A percentile compares a stretch with the other conserved stretches of the same genome.
These are phyloP conservation scores for Nakazawaea siamensis DNA, from an alignment of 805 yeast species.

Conservation along the genomic window DNA sequence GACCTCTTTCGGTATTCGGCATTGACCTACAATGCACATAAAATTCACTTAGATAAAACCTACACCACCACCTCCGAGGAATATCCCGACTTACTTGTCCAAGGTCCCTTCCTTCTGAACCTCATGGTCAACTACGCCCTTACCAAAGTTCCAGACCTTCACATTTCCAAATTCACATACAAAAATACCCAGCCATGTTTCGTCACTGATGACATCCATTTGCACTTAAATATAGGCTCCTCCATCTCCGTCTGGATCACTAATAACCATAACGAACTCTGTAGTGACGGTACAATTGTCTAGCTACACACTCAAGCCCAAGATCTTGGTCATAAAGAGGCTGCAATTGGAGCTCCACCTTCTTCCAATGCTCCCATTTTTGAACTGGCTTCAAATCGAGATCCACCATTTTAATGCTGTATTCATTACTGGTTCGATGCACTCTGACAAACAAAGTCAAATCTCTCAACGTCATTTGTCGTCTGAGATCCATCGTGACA, in stretches of 20 bases:
- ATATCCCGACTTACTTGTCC: slow-evolving; percentile 56
- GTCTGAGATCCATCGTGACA: slow-evolving; percentile 31
- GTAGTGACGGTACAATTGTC: slow-evolving; percentile 1
- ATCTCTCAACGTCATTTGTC: slow-evolving; percentile 46
- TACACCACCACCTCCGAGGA: slow-evolving; percentile 51
- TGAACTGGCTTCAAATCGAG: slow-evolving; percentile 37
- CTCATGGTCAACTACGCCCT: slow-evolving; percentile 46
- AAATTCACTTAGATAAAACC: slow-evolving; percentile 61
- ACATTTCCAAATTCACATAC: slow-evolving; percentile 28
- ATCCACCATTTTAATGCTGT: slow-evolving; percentile 29
- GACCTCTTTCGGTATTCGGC: slow-evolving; percentile 61
- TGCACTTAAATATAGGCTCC: slow-evolving; percentile 15
- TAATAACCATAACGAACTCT: not conserved
- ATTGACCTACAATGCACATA: slow-evolving; percentile 75
- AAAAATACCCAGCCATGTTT: slow-evolving; percentile 43
- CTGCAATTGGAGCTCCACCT: slow-evolving; percentile 16
- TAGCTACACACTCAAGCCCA: no score
- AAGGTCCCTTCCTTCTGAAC: slow-evolving; percentile 75
- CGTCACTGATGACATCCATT: slow-evolving; percentile 26
- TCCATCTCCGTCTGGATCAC: slow-evolving; percentile 9
- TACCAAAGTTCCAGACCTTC: slow-evolving; percentile 12
- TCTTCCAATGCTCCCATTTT: slow-evolving; percentile 37
- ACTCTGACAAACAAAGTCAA: slow-evolving; percentile 39
- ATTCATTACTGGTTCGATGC: slow-evolving; percentile 18
- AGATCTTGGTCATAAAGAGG: no score